Percentiles rank a stretch among this genome's conserved stretches.
Evolutionary conservation across 2,329 filamentous ascomycete genomes (phyloP).

Genomic region (Diaporthe sp.): DNA sequence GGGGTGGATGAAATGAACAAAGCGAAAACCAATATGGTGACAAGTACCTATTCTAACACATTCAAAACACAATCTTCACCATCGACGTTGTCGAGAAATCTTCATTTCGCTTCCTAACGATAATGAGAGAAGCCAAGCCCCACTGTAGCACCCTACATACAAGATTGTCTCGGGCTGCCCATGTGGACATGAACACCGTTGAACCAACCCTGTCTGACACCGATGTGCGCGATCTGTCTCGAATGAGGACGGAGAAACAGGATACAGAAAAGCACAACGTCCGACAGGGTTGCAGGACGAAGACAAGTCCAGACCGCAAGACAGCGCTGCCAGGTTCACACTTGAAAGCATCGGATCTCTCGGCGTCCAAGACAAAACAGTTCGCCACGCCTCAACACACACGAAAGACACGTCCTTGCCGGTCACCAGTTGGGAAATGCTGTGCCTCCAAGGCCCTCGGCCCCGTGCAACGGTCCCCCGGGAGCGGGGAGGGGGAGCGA

Average conservation of each 20-base stretch:
- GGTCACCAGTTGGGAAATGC: not conserved
- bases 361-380: too few species aligned
- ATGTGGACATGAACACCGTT: slow-evolving; percentile 13
- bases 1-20: not conserved
- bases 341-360: too few species aligned
- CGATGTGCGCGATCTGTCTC: slow-evolving; percentile 14
- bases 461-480: not conserved
- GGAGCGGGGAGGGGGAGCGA: not conserved
- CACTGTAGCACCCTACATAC: not conserved
- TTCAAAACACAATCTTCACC: not conserved
- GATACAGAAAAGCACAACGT: not conserved
- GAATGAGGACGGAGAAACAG: slow-evolving; percentile 7
- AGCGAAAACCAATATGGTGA: not conserved
- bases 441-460: not conserved
- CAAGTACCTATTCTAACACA: not conserved
- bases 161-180: slow-evolving; percentile 19
- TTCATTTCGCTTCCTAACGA: slow-evolving; percentile 20
- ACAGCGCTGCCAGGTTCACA: not conserved
- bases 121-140: not conserved
- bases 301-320: not conserved
- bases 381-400: too few species aligned
- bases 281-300: not conserved
- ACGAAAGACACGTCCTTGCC: not conserved
- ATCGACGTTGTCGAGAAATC: not conserved
- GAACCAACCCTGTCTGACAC: slow-evolving; percentile 22